Percentiles rank a stretch among this genome's conserved stretches.
Conservation (phyloP, 345 rosid genomes). For the Acer campestre region DNA sequence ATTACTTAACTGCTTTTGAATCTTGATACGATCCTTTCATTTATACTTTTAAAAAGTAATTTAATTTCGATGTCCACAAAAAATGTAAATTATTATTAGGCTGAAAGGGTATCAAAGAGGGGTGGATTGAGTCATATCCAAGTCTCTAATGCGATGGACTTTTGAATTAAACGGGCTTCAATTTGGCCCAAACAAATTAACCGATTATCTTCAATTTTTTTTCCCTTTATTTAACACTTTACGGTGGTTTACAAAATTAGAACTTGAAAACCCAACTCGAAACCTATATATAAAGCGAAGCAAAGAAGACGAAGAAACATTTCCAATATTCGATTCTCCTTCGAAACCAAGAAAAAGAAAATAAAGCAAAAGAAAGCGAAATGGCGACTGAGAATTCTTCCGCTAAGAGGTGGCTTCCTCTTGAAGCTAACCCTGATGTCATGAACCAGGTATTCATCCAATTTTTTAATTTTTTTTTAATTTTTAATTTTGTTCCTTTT, state of each 20-base stretch:
- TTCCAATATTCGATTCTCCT: background rate
- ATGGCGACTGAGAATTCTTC: conserved; percentile 73
- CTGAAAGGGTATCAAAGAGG: no score
- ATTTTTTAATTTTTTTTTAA: background rate
- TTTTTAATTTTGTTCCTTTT: background rate
- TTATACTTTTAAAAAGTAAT: no score
- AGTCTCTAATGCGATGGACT: no score
- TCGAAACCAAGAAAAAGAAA: background rate
- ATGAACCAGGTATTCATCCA: conserved; percentile 80
- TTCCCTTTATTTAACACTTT: no score
- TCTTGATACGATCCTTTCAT: no score
- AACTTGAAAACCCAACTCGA: background rate
- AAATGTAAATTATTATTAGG: no score
- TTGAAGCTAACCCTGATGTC: conserved; percentile 95
- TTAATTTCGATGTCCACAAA: no score
- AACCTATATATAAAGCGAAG: conserved; percentile 15
- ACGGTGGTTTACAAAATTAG: no score
- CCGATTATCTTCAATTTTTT: background rate
- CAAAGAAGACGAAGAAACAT: background rate
- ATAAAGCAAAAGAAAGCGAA: conserved; percentile 8
- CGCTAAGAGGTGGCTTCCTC: conserved; percentile 95
- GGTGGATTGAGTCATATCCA: no score
- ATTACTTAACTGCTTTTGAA: no score
- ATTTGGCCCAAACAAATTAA: no score
- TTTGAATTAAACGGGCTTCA: no score